Conservation (phyloP, 352 stramenopile species). For the Phytophthora pistaciae region DNA sequence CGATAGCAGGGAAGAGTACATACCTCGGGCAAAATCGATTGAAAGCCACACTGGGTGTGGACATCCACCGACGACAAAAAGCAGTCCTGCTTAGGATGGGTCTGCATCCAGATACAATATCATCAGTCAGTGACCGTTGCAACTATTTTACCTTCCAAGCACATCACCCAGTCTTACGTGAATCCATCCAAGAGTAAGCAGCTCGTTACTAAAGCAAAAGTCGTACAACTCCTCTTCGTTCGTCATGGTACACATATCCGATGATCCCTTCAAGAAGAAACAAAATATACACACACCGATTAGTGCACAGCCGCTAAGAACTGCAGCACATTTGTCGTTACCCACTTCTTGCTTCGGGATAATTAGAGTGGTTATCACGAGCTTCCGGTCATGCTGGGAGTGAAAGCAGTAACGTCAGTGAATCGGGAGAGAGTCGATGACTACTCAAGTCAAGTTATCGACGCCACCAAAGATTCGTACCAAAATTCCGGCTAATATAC, state of each 20-base stretch:
- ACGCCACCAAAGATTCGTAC: slow-evolving; percentile 34
- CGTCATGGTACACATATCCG: slow-evolving; percentile 88
- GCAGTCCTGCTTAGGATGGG: slow-evolving; percentile 88
- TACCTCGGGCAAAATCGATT: slow-evolving; percentile 90
- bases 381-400: slow-evolving; percentile 53
- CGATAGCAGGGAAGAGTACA: neutral
- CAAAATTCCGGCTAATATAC: slow-evolving; percentile 86
- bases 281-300: neutral
- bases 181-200: slow-evolving; percentile 93
- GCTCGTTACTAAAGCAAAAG: slow-evolving; percentile 86
- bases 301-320: neutral
- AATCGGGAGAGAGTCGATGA: neutral
- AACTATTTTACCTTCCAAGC: neutral
- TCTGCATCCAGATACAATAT: slow-evolving; percentile 44
- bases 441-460: neutral
- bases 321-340: neutral
- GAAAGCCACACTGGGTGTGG: slow-evolving; percentile 92
- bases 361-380: slow-evolving; percentile 87
- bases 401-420: slow-evolving; percentile 2
- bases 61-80: slow-evolving; percentile 92
- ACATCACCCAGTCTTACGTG: slow-evolving; percentile 61
- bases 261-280: slow-evolving; percentile 64
- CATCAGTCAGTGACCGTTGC: neutral
- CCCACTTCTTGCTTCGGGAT: slow-evolving; percentile 88
- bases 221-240: slow-evolving; percentile 91